phyloP scores from a whole-genome alignment of 495 filamentous ascomycete species.

The Penicillium simplicissimum region DNA sequence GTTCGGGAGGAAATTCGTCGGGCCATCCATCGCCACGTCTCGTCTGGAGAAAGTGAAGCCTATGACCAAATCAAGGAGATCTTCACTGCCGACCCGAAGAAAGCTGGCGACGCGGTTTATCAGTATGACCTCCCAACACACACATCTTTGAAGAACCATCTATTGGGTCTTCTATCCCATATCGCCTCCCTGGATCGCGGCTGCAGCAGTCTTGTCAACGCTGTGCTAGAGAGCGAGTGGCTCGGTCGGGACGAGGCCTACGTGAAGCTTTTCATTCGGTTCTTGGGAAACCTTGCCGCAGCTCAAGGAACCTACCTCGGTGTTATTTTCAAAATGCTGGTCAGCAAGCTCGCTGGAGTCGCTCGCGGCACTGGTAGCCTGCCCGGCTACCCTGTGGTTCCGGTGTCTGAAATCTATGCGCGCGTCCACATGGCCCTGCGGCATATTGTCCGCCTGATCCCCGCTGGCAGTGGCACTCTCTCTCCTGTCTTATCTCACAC shows the following conservation, averaged over 20 bases:
- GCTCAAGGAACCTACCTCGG: slow-evolving; percentile 69
- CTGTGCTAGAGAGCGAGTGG: slow-evolving; percentile 76
- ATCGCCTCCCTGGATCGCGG: slow-evolving; percentile 68
- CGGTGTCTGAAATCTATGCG: slow-evolving; percentile 58
- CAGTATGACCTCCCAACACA: slow-evolving; percentile 44
- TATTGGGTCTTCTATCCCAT: slow-evolving; percentile 75
- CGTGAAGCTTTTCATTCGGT: slow-evolving; percentile 73
- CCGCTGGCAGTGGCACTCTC: slow-evolving; percentile 71
- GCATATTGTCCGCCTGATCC: slow-evolving; percentile 74
- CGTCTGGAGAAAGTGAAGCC: slow-evolving; percentile 61
- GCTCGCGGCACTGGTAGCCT: slow-evolving; percentile 55
- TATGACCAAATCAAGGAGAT: slow-evolving; percentile 75
- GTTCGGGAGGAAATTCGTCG: slow-evolving; percentile 70
- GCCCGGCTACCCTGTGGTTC: slow-evolving; percentile 59
- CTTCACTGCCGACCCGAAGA: slow-evolving; percentile 53
- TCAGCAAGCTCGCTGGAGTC: slow-evolving; percentile 66
- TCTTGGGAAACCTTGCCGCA: slow-evolving; percentile 77
- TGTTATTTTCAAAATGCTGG: slow-evolving; percentile 73
- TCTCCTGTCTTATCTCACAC: slow-evolving; percentile 61
- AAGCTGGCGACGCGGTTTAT: slow-evolving; percentile 44
- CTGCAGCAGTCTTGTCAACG: slow-evolving; percentile 72
- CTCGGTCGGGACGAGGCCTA: slow-evolving; percentile 80
- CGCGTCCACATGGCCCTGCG: slow-evolving; percentile 74
- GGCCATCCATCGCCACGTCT: slow-evolving; percentile 67
- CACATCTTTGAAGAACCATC: slow-evolving; percentile 65